Conservation (phyloP, 441 rosid species). For the Populus hybrid region DNA sequence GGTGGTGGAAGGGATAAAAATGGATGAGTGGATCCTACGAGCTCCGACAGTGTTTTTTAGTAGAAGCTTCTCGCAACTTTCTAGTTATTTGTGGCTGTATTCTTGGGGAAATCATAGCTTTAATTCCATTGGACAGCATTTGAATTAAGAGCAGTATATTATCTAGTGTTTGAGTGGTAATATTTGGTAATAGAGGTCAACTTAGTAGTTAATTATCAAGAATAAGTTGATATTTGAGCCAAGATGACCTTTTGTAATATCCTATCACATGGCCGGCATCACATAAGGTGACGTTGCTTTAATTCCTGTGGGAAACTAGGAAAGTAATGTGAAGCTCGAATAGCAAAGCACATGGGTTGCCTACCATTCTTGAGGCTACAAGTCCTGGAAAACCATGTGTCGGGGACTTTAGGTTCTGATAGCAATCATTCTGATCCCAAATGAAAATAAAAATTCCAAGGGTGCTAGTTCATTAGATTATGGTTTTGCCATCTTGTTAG, state of each 20-base stretch:
- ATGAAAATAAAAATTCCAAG: neutral
- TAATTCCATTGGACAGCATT: neutral
- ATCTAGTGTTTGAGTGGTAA: neutral
- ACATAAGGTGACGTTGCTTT: neutral
- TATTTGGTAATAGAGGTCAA: neutral
- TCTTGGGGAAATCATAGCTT: too few species aligned
- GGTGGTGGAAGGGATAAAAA: neutral
- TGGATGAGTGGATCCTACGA: neutral
- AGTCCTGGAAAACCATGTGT: neutral
- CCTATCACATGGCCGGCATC: neutral
- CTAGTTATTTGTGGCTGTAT: too few species aligned
- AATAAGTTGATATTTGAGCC: neutral
- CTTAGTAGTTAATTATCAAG: neutral
- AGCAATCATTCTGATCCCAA: neutral
- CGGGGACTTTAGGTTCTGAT: too few species aligned
- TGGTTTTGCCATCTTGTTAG: neutral
- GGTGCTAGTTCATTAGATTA: too few species aligned
- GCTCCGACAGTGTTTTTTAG: neutral
- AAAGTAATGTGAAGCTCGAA: neutral
- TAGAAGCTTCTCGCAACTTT: neutral
- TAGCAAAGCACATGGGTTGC: neutral
- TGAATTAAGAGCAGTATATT: neutral
- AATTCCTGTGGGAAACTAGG: neutral
- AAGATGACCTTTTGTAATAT: neutral
- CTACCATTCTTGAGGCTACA: neutral